These are phyloP conservation scores for Papilionanthe hybrid DNA, from an alignment of 116 monocot species.

Conservation along the genomic window DNA sequence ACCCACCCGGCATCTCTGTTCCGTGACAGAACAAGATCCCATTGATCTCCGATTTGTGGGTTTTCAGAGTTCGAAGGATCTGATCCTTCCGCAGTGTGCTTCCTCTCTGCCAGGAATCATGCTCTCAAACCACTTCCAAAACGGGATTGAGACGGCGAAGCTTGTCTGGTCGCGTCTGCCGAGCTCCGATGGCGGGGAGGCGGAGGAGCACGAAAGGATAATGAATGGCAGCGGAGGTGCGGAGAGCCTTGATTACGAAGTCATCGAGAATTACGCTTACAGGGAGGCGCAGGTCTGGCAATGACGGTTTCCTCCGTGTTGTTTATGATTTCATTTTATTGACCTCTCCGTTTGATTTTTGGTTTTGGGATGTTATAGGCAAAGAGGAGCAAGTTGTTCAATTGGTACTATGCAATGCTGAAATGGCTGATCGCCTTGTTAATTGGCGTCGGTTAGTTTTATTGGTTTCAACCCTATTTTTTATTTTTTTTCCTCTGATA, in stretches of 20 bases:
- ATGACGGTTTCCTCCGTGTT: slow-evolving; percentile 5
- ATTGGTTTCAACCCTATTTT: not conserved
- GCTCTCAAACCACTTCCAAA: slow-evolving; percentile 56
- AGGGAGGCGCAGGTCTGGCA: slow-evolving; percentile 73
- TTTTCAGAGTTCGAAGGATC: not conserved
- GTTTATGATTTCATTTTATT: not conserved
- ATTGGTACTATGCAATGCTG: slow-evolving; percentile 69
- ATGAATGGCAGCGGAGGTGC: slow-evolving; percentile 26
- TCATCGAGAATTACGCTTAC: slow-evolving; percentile 93
- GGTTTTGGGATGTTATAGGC: slow-evolving; percentile 37
- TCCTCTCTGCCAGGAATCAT: slow-evolving; percentile 6
- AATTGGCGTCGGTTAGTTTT: slow-evolving; percentile 73
- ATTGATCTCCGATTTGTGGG: not conserved
- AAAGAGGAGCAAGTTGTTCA: slow-evolving; percentile 72
- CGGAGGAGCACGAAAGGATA: slow-evolving; percentile 22
- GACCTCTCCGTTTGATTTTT: not conserved
- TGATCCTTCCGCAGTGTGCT: not conserved
- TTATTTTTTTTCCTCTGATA: not conserved
- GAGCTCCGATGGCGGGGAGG: slow-evolving; percentile 52
- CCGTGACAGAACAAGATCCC: not conserved
- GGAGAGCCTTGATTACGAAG: slow-evolving; percentile 97
- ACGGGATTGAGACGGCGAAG: slow-evolving; percentile 79
- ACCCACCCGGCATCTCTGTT: not conserved
- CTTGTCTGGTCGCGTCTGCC: slow-evolving; percentile 82
- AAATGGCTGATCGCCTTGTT: slow-evolving; percentile 91